Conservation (phyloP, 2,329 filamentous ascomycete species). For the Cercospora nicotianae region DNA sequence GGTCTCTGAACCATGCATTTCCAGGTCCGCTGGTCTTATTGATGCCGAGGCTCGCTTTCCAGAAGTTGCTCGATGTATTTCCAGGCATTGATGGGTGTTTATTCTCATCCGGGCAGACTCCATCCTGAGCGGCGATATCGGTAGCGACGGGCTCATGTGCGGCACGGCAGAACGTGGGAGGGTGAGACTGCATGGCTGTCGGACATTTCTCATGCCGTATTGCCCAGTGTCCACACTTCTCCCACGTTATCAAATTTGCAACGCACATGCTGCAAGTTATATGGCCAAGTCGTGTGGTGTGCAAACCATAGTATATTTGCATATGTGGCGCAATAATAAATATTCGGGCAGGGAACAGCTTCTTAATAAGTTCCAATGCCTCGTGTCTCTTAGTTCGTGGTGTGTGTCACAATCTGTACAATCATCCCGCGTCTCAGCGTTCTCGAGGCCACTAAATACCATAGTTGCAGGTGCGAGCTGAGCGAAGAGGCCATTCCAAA, state of each 20-base stretch:
- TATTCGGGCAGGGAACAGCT: not conserved
- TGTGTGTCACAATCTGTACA: not conserved
- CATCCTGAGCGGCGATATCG: constrained; percentile 20
- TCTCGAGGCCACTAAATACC: not conserved
- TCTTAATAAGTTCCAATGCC: not conserved
- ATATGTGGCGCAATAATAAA: not conserved
- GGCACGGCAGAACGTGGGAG: constrained; percentile 18
- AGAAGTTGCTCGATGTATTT: constrained; percentile 13
- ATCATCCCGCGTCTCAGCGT: not conserved
- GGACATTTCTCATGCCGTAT: constrained; percentile 22
- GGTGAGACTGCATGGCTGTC: constrained; percentile 14
- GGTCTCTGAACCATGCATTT: constrained; percentile 23
- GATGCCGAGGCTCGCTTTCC: constrained; percentile 19
- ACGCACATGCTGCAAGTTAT: constrained; percentile 16
- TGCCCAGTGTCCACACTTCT: constrained; percentile 22
- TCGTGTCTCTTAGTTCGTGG: not conserved
- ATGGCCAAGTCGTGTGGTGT: not conserved
- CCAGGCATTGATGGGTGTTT: constrained; percentile 24
- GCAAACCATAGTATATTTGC: not conserved
- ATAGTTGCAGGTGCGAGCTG: not conserved
- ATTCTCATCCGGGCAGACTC: constrained; percentile 23
- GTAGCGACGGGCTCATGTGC: constrained; percentile 25
- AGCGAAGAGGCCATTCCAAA: not conserved
- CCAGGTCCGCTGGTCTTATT: constrained; percentile 21
- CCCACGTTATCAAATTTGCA: constrained; percentile 23